Conservation (phyloP, 2,329 filamentous ascomycete species). For the Penicillium sp. region DNA sequence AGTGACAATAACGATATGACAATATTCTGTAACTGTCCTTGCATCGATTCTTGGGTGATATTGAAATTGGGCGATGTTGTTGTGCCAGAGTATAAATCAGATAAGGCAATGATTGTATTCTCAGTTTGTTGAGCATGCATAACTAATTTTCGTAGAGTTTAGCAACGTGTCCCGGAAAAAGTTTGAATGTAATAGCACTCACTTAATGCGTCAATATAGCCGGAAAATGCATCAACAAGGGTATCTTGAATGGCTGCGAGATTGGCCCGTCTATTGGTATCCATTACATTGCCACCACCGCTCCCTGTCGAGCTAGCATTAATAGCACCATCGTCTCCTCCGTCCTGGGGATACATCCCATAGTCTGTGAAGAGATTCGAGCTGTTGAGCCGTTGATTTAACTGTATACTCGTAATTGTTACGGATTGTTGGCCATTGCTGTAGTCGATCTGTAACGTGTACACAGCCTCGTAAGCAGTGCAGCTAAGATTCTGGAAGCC, state of each 20-base stretch:
- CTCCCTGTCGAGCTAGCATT: not conserved
- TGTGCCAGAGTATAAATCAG: not conserved
- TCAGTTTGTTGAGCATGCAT: constrained; percentile 2
- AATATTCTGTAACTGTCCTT: constrained; percentile 12
- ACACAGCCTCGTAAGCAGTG: constrained; percentile 8
- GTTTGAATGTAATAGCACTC: not conserved
- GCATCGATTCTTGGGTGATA: constrained; percentile 6
- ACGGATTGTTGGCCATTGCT: not conserved
- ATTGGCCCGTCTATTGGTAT: constrained; percentile 8
- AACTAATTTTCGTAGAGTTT: not conserved
- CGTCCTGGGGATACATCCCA: not conserved
- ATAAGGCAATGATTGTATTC: constrained; percentile 8
- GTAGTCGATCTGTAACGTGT: constrained; percentile 1
- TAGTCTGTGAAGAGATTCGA: constrained; percentile 8
- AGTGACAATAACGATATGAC: constrained; percentile 15
- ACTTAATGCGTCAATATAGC: constrained; percentile 5
- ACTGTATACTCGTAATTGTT: not conserved
- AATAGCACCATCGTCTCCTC: not conserved
- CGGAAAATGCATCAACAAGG: constrained; percentile 2
- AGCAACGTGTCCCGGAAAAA: not conserved
- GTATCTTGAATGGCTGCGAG: constrained; percentile 6
- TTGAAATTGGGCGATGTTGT: constrained; percentile 6
- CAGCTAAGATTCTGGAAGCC: constrained; percentile 7
- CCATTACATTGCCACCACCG: constrained; percentile 1
- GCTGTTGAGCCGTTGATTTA: not conserved